These are phyloP conservation scores for Raddia distichophylla DNA, from an alignment of 176 grass and related monocot genomes.

Conservation along the genomic window DNA sequence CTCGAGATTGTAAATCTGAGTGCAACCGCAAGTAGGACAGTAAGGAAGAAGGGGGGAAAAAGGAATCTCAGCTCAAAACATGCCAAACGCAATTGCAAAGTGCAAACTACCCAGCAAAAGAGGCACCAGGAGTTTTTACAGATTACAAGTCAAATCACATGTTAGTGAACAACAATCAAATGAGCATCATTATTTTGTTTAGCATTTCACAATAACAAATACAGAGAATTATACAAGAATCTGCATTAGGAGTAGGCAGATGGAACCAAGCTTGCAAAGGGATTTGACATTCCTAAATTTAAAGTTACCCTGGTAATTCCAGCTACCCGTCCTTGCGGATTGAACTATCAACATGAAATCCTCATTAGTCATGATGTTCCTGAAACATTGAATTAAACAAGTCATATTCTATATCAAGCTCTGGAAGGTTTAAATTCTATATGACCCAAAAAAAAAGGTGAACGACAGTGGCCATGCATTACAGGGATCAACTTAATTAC, in stretches of 20 bases:
- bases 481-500: neutral
- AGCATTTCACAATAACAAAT: neutral
- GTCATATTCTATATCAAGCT: constrained; percentile 29
- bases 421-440: neutral
- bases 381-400: constrained; percentile 32
- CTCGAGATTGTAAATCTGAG: neutral
- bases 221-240: constrained; percentile 37
- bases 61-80: neutral
- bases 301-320: constrained; percentile 24
- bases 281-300: constrained; percentile 39
- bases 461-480: neutral
- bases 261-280: neutral
- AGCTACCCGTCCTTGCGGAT: constrained; percentile 25
- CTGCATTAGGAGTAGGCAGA: constrained; percentile 22
- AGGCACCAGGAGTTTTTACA: neutral
- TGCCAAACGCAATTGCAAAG: neutral
- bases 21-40: neutral
- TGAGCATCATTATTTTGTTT: constrained; percentile 13
- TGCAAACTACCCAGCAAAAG: neutral
- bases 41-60: neutral
- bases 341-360: constrained; percentile 10
- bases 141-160: constrained; percentile 13
- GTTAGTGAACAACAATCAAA: constrained; percentile 27
- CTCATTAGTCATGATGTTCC: constrained; percentile 20
- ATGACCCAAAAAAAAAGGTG: neutral